These are phyloP conservation scores for Trichoderma guizhouense DNA, from an alignment of 2,329 filamentous ascomycete genomes.

Conservation along the genomic window DNA sequence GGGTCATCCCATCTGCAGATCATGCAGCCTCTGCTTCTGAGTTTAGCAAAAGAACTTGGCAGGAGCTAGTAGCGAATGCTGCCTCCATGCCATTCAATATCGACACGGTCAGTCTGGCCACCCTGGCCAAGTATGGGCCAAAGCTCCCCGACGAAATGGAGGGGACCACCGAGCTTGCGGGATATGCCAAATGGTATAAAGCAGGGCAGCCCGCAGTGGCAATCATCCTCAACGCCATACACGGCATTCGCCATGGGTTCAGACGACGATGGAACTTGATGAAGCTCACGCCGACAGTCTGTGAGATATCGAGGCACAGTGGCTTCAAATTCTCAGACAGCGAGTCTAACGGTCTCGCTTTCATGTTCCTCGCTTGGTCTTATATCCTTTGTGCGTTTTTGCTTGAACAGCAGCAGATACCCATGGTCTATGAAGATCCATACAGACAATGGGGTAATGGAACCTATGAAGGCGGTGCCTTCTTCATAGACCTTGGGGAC, in stretches of 20 bases:
- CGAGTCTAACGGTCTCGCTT: constrained; percentile 4
- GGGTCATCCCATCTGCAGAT: background rate
- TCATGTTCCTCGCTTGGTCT: constrained; percentile 13
- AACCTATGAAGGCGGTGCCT: background rate
- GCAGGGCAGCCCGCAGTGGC: background rate
- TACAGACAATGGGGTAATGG: background rate
- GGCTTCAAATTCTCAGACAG: background rate
- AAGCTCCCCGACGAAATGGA: constrained; percentile 11
- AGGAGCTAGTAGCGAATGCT: background rate
- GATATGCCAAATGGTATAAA: background rate
- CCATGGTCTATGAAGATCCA: background rate
- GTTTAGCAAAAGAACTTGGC: background rate
- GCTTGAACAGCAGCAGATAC: background rate
- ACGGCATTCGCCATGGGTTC: background rate
- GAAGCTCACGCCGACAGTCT: background rate
- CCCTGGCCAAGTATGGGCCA: background rate
- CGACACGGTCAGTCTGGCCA: background rate
- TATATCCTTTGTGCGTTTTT: constrained; percentile 3
- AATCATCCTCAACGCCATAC: background rate
- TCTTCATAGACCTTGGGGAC: constrained; percentile 7
- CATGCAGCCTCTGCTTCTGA: background rate
- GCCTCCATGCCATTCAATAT: background rate
- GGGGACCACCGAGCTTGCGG: background rate
- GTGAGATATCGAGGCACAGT: constrained; percentile 1
- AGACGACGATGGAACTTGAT: constrained; percentile 3